Percentiles rank a stretch among this genome's conserved stretches.
phyloP scores from a whole-genome alignment of 176 grass and related monocot species.

The Avena eriantha region DNA sequence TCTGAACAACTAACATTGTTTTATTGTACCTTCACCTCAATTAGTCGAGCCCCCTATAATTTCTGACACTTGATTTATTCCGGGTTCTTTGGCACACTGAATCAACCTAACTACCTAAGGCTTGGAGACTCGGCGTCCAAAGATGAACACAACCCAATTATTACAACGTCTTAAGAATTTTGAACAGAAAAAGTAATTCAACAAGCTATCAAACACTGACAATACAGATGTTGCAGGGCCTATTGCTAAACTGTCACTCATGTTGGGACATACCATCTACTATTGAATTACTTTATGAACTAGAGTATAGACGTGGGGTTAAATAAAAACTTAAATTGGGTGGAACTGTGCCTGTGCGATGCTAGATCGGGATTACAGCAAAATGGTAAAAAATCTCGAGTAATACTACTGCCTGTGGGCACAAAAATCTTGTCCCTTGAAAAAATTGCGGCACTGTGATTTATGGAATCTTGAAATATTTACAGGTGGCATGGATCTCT shows the following conservation, averaged over 20 bases:
- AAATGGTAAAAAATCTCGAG: neutral
- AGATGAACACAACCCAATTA: neutral
- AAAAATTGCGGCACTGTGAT: neutral
- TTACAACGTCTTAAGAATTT: neutral
- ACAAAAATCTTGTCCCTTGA: neutral
- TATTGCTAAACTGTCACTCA: neutral
- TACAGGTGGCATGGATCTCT: neutral
- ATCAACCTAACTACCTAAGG: neutral
- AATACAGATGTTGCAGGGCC: neutral
- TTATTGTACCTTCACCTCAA: neutral
- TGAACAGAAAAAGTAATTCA: neutral
- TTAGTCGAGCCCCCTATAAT: neutral
- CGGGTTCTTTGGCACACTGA: neutral
- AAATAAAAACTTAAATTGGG: neutral
- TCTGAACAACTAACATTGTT: neutral
- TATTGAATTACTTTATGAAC: neutral
- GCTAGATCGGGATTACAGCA: neutral
- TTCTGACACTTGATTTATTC: constrained; percentile 25
- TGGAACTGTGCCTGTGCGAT: neutral
- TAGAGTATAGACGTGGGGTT: neutral
- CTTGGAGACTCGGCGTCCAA: neutral
- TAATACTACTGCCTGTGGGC: neutral
- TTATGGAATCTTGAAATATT: neutral
- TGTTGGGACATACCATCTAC: constrained; percentile 10
- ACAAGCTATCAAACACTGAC: neutral